Evolutionary conservation across 441 rosid genomes (phyloP).

Genomic region (Sinapis alba): DNA sequence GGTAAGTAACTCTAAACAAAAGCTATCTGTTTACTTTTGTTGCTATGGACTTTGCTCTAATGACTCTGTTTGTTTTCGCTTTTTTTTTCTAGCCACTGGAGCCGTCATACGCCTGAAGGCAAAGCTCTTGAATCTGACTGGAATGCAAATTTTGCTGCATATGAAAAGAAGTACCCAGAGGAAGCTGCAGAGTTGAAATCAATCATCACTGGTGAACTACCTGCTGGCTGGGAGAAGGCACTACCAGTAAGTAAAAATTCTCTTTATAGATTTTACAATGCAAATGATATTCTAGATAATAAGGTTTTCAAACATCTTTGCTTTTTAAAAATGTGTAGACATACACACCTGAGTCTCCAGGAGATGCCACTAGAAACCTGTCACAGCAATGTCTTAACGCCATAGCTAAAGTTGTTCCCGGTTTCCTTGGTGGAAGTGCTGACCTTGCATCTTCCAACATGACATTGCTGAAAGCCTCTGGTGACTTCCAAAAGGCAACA

Average conservation of each 20-base stretch:
- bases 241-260: conserved; percentile 80
- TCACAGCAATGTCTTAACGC: conserved; percentile 65
- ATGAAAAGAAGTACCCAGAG: conserved; percentile 88
- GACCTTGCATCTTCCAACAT: conserved; percentile 71
- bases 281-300: background rate
- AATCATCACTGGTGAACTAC: conserved; percentile 80
- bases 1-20: conserved; percentile 35
- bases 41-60: background rate
- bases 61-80: conserved; percentile 18
- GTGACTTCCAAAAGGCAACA: conserved; percentile 61
- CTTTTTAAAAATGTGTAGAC: conserved; percentile 45
- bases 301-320: background rate
- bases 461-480: conserved; percentile 58
- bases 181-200: conserved; percentile 95
- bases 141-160: conserved; percentile 82
- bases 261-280: background rate
- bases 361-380: conserved; percentile 63
- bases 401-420: conserved; percentile 56
- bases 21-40: conserved; percentile 6
- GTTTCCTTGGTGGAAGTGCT: conserved; percentile 68
- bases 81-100: conserved; percentile 77
- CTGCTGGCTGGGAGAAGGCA: conserved; percentile 98
- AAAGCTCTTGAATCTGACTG: conserved; percentile 88
- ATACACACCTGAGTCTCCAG: conserved; percentile 61
- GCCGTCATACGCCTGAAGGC: conserved; percentile 78